Evolutionary conservation across 139 green algal species (phyloP).

Genomic region (Tetraselmis striata): DNA sequence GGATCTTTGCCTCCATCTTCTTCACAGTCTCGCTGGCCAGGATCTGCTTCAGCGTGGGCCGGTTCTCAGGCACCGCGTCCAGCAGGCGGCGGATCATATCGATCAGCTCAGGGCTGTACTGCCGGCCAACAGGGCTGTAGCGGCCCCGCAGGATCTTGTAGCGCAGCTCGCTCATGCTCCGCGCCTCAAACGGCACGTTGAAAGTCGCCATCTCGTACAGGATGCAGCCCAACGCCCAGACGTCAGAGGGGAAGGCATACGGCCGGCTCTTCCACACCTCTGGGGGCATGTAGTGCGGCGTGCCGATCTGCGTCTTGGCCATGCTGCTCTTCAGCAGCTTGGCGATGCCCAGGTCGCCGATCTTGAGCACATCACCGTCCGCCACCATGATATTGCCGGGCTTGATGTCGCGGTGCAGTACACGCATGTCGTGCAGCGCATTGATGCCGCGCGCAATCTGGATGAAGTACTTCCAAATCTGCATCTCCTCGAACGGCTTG

Average conservation of each 20-base stretch:
- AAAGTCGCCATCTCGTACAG: conserved; percentile 77
- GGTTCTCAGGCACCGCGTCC: conserved; percentile 38
- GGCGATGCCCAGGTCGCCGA: conserved; percentile 79
- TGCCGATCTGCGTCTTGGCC: conserved; percentile 69
- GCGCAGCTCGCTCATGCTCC: conserved; percentile 54
- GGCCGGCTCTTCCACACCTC: conserved; percentile 71
- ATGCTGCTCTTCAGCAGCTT: conserved; percentile 68
- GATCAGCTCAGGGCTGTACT: conserved; percentile 52
- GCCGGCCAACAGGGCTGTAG: conserved; percentile 37
- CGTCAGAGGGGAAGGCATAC: conserved; percentile 74
- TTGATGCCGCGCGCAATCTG: conserved; percentile 35
- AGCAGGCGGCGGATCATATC: conserved; percentile 48
- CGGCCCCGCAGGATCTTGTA: conserved; percentile 43
- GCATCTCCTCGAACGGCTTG: conserved; percentile 62
- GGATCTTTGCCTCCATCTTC: not conserved
- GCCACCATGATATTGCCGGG: conserved; percentile 68
- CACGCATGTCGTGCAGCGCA: conserved; percentile 53
- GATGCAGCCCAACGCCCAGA: conserved; percentile 76
- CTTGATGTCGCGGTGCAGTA: conserved; percentile 77
- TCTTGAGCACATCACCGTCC: conserved; percentile 59
- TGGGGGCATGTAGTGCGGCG: conserved; percentile 78
- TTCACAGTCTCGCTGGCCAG: conserved; percentile 12
- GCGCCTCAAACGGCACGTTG: conserved; percentile 63
- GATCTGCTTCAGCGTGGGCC: conserved; percentile 37
- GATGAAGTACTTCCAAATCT: conserved; percentile 75